Base-by-base conservation (phyloP, 129 eudicot genomes). In the Pittosporum tobira region DNA sequence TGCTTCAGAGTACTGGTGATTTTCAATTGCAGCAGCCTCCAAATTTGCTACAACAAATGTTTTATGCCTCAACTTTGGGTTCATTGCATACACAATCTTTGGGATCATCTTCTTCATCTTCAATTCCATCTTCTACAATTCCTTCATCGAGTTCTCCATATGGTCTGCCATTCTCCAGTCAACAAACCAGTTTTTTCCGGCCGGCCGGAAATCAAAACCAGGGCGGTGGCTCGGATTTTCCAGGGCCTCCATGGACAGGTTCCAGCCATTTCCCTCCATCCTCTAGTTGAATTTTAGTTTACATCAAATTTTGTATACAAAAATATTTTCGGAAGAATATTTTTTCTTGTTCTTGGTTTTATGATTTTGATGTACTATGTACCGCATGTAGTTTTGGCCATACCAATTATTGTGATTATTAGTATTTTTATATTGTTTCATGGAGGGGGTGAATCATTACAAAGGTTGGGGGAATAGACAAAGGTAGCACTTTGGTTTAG, bases 261-360 rank as follows among this genome's bases (percentile, higher is more conserved):
- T 45, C 70, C 16, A 65, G 72, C 62, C 75, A 78, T 25, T 78
- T 68, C 48, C 84, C 76, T 31, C 87, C 82, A 1, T 79, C 89
- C 6, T 67, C 79, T 7, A 45, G 36, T 56, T 71, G 24, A 68
- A 50, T 16, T 18, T 27, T 25, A 10, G 14, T 23, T 66, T 28
- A 20, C 22, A 28, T 18, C 9, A 53, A 36, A 28, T 53, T 42
- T 24, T 65, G 53, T 21, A 1, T 50, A n/a, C 10, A 34, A 51
- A 24, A 51, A 48, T 4, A 7, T n/a, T 48, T 48, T 48, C 20
- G 6, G 13, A 1, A 8, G 1, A 11, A 13, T 30, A 24, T 0
- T 15, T 48, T 21, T 10, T 31, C 49, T 62, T 28, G 66, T 29
- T 48, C 23, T 37, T 34, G 48, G 67, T 62, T 62, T 29, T 48